Base-by-base conservation (phyloP, 768 basidiomycete genomes). In the Lyophyllum semitale region DNA sequence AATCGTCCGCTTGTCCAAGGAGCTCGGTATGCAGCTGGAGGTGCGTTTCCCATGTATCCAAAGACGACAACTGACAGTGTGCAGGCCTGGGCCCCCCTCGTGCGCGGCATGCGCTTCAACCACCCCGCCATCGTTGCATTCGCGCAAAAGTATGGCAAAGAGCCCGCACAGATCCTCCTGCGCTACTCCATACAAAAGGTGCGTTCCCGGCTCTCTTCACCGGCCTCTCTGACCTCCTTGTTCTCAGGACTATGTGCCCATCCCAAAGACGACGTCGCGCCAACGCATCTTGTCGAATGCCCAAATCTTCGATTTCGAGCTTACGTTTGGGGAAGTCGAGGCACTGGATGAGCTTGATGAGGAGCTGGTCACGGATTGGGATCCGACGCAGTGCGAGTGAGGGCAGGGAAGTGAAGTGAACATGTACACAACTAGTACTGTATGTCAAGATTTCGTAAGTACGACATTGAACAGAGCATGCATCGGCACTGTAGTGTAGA, bases 131-230 rank as follows among this genome's bases (percentile, higher is more conserved):
- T 68, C 79, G 83, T 18, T 68, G 64, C 64, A 29, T 70, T 84
- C 33, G 78, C 80, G 6, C 61, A 76, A 38, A 85, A 83, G 66
- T 84, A 89, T 65, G 63, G 68, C 35, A 89, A 84, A 62, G 65
- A 73, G 43, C 73, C 79, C n/a, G 77, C 84, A 62, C 80, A 82
- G 60, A 72, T 92, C 45, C 72, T 90, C 35, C 72, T 91, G 26
- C 77, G 89, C n/a, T 91, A 84, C 67, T 86, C 84, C 11, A 69
- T 94, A n/a, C 89, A 94, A 68, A 87, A 89, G 76, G 90, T 84
- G 58, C 32, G 67, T 33, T 33, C 25, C 45, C 8, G 4, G 20
- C 33, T 48, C 26, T 20, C 42, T 23, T 42, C 29, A 44, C 13
- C 38, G 42, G 35, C 18, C 25, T 48, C 52, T 47, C 13, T 47